These are phyloP conservation scores for Penicillium sp. DNA, from an alignment of 2,329 filamentous ascomycete genomes.

Conservation along the genomic window DNA sequence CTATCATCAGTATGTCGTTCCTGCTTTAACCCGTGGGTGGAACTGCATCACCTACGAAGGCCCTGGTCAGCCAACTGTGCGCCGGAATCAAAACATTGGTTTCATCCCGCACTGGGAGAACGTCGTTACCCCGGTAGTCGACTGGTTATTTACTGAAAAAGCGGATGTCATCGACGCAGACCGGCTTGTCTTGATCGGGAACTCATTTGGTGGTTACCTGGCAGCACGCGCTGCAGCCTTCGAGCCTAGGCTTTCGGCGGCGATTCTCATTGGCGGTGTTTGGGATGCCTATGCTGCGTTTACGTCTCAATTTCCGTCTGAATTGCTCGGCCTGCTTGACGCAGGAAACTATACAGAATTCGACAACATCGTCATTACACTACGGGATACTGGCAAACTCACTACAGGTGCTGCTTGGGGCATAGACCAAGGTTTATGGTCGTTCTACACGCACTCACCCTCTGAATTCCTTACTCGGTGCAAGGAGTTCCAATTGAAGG, in stretches of 20 bases:
- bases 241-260: constrained; percentile 45
- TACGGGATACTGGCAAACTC: background rate
- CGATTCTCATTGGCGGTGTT: constrained; percentile 44
- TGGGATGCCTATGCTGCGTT: constrained; percentile 26
- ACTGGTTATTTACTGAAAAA: background rate
- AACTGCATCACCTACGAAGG: constrained; percentile 52
- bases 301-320: constrained; percentile 3
- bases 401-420: constrained; percentile 30
- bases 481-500: background rate
- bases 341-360: background rate
- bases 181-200: background rate
- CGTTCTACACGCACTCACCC: constrained; percentile 31
- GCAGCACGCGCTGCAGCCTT: constrained; percentile 28
- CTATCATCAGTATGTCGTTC: constrained; percentile 39
- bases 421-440: constrained; percentile 39
- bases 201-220: background rate
- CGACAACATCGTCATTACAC: background rate
- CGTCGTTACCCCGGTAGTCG: background rate
- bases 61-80: constrained; percentile 47
- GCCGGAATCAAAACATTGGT: constrained; percentile 43
- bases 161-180: background rate
- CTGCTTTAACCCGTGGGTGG: constrained; percentile 44
- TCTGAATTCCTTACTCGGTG: constrained; percentile 28
- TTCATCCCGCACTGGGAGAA: constrained; percentile 37
- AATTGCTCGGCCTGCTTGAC: constrained; percentile 3